Conservation (phyloP, 179 eudicot species). For the Spinacia oleracea region DNA sequence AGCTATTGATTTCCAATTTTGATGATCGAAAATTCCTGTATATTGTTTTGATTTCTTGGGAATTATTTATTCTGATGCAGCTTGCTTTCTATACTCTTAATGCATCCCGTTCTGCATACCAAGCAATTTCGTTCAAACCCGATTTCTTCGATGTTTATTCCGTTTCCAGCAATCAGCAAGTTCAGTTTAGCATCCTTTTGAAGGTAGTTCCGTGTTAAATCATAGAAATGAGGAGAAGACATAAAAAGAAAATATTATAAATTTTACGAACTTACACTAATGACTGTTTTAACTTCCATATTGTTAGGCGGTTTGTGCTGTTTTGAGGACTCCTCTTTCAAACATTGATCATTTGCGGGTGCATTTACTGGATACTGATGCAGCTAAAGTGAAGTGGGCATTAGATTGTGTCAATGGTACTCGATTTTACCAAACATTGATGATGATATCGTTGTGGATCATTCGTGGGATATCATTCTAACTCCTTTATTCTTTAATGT, state of each 20-base stretch:
- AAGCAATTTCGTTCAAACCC: slow-evolving; percentile 70
- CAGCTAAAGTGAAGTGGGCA: slow-evolving; percentile 83
- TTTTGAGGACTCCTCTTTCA: slow-evolving; percentile 76
- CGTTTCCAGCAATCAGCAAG: slow-evolving; percentile 46
- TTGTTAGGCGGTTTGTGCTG: slow-evolving; percentile 81
- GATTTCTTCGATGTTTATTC: slow-evolving; percentile 73
- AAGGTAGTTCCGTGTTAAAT: slow-evolving; percentile 46
- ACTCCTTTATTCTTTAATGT: not conserved
- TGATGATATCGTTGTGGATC: not conserved
- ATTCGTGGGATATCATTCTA: not conserved
- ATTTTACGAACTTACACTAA: not conserved
- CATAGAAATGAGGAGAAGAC: not conserved
- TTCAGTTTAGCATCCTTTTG: slow-evolving; percentile 86
- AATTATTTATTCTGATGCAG: slow-evolving; percentile 41
- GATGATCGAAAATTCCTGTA: not conserved
- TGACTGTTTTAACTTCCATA: not conserved
- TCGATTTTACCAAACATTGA: not conserved
- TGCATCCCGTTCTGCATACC: slow-evolving; percentile 92
- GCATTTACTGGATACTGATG: slow-evolving; percentile 58
- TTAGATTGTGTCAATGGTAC: slow-evolving; percentile 77
- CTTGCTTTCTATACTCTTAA: slow-evolving; percentile 72
- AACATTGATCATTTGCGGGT: slow-evolving; percentile 70
- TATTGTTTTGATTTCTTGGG: not conserved
- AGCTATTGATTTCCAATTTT: not conserved
- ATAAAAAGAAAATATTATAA: not conserved